Conservation (phyloP, 1,139 yeast species). For the Oligophagozyma castellii region DNA sequence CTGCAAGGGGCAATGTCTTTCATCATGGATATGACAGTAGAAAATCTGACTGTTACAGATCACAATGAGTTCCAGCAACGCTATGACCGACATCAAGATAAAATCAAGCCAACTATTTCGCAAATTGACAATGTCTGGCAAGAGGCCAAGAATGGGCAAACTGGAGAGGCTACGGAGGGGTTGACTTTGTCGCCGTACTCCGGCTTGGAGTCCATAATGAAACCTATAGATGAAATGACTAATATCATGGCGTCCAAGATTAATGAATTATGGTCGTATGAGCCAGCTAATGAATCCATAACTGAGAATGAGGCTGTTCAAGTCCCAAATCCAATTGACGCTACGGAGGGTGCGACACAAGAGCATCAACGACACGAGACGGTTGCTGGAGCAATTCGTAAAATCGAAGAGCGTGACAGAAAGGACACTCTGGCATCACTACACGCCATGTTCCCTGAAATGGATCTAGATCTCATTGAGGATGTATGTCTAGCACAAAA, state of each 20-base stretch:
- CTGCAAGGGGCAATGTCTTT: constrained; percentile 75
- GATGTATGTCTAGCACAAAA: constrained; percentile 60
- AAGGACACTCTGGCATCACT: constrained; percentile 35
- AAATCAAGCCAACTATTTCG: constrained; percentile 1
- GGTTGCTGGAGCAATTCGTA: constrained; percentile 14
- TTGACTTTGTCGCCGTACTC: constrained; percentile 12
- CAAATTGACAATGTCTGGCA: constrained; percentile 1
- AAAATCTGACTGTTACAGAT: constrained; percentile 49
- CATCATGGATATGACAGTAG: constrained; percentile 43
- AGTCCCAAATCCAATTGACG: constrained; percentile 3
- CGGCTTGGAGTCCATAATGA: not conserved
- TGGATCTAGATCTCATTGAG: constrained; percentile 53
- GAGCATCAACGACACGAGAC: constrained; percentile 11
- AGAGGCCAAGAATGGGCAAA: constrained; percentile 1
- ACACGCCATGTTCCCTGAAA: constrained; percentile 59
- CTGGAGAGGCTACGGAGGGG: constrained; percentile 4
- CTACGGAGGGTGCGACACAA: constrained; percentile 4
- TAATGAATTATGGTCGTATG: constrained; percentile 17
- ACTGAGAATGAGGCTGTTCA: not conserved
- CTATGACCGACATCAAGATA: constrained; percentile 25
- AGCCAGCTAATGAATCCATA: constrained; percentile 4
- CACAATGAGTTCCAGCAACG: constrained; percentile 40
- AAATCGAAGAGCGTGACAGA: constrained; percentile 27
- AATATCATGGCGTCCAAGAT: constrained; percentile 15
- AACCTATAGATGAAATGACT: constrained; percentile 22